A percentile compares a stretch with the other conserved stretches of the same genome.
phyloP scores from a whole-genome alignment of 225 moss, liverwort and hornwort genomes.

The Asterella californica region DNA sequence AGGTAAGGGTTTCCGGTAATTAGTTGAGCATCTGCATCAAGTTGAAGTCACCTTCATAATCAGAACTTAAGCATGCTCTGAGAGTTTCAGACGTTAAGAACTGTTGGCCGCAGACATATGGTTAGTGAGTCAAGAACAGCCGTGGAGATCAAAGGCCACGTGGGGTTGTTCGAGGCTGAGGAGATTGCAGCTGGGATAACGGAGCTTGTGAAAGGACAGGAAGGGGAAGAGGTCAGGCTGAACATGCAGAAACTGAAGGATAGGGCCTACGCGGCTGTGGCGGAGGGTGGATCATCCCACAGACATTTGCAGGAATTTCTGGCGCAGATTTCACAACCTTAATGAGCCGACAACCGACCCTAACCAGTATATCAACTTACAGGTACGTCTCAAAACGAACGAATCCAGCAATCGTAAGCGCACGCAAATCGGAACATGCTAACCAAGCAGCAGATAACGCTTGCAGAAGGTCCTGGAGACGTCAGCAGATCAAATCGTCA shows the following conservation, averaged over 20 bases:
- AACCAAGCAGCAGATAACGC: too few species aligned
- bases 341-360: too few species aligned
- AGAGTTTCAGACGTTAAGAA: not conserved
- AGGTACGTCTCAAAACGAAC: too few species aligned
- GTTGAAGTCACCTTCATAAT: not conserved
- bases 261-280: not conserved
- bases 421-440: too few species aligned
- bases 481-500: too few species aligned
- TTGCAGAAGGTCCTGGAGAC: too few species aligned
- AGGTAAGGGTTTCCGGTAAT: constrained; percentile 14
- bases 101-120: constrained; percentile 9
- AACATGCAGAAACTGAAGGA: not conserved
- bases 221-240: constrained; percentile 4
- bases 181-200: not conserved
- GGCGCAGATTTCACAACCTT: not conserved
- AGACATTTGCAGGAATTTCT: not conserved
- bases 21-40: not conserved
- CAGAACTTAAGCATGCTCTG: not conserved
- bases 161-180: not conserved
- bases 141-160: constrained; percentile 1
- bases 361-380: too few species aligned
- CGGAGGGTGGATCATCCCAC: constrained; percentile 6
- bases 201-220: constrained; percentile 8
- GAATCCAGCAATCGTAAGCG: too few species aligned
- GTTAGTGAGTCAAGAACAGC: not conserved